These are phyloP conservation scores for Malus hybrid DNA, from an alignment of 331 rosid genomes.

Conservation along the genomic window DNA sequence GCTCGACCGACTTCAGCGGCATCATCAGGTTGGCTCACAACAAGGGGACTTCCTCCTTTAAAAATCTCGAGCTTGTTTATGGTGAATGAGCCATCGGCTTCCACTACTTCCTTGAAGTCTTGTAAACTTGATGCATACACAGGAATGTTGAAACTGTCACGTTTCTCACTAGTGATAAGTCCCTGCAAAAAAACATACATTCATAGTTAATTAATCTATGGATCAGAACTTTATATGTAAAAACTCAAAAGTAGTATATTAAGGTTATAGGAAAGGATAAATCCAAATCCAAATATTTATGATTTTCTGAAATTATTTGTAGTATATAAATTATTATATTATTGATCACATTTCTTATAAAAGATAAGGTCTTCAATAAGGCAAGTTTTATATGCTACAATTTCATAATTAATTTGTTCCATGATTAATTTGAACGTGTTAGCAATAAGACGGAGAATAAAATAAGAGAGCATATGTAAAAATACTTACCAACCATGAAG, in stretches of 20 bases:
- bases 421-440: too few species aligned
- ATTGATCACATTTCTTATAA: too few species aligned
- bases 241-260: too few species aligned
- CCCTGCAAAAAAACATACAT: constrained; percentile 25
- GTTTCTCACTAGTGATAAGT: constrained; percentile 47
- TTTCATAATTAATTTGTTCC: too few species aligned
- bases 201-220: neutral
- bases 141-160: constrained; percentile 88
- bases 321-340: too few species aligned
- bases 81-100: constrained; percentile 63
- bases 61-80: constrained; percentile 84
- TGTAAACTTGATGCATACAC: constrained; percentile 85
- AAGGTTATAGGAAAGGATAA: neutral
- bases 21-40: constrained; percentile 67
- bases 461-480: neutral
- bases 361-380: too few species aligned
- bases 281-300: too few species aligned
- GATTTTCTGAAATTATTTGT: too few species aligned
- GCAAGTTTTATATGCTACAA: too few species aligned
- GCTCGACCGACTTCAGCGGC: constrained; percentile 68
- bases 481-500: neutral
- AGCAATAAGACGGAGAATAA: neutral
- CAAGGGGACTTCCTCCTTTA: constrained; percentile 96
- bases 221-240: too few species aligned
- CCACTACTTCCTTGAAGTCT: constrained; percentile 92